Conservation (phyloP, 345 rosid genomes). For the Melaleuca alternifolia region DNA sequence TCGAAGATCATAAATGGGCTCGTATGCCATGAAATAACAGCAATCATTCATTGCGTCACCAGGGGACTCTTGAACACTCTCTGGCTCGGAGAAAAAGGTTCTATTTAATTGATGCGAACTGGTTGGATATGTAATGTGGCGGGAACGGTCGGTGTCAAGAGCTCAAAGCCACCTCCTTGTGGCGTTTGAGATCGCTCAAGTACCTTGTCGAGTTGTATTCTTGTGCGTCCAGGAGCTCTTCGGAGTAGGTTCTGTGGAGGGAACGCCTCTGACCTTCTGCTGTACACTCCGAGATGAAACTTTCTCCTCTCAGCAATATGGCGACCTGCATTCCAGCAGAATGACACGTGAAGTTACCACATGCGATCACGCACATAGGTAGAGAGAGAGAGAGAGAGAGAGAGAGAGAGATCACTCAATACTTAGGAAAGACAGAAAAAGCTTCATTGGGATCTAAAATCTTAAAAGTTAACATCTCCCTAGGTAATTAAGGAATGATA, state of each 20-base stretch:
- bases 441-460: neutral
- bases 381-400: neutral
- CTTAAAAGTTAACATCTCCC: neutral
- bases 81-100: neutral
- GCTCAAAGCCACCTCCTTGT: constrained; percentile 54
- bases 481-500: neutral
- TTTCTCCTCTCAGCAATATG: constrained; percentile 55
- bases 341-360: neutral
- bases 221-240: constrained; percentile 49
- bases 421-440: neutral
- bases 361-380: neutral
- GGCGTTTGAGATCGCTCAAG: constrained; percentile 40
- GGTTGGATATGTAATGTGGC: neutral
- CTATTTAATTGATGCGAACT: neutral
- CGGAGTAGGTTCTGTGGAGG: constrained; percentile 57
- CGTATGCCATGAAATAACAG: neutral
- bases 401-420: neutral
- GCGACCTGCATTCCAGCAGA: constrained; percentile 40
- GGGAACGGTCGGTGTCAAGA: constrained; percentile 9
- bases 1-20: neutral
- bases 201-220: constrained; percentile 76
- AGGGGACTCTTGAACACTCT: neutral
- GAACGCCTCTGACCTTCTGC: constrained; percentile 15
- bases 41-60: neutral
- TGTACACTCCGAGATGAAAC: constrained; percentile 11